Evolutionary conservation across 2,329 filamentous ascomycete genomes (phyloP), one percentile per base, ranked within the genome.

Genomic region (Fusarium xylarioides): DNA sequence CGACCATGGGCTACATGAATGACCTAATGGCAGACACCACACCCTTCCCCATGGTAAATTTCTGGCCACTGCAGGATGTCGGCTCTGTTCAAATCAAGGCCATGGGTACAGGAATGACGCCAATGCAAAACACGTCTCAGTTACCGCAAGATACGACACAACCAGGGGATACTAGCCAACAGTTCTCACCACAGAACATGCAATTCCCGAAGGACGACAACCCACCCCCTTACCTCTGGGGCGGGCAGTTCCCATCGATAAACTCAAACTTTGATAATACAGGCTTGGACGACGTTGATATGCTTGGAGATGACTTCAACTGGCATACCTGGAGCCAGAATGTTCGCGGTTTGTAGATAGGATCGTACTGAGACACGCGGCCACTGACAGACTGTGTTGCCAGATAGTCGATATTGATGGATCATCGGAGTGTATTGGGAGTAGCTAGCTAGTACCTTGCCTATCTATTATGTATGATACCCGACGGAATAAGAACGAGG

Each of bases 291-390:
- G 80, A 83, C 30, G 74, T 81, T 47, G 84, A 84, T 40, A 82
- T 84, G 76, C 74, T 83, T 65, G 83, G 84, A 4, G 80, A 81
- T 6, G 81, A 83, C 11, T 86, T 87, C 65, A 82, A 86, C 70
- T 87, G 86, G 86, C 83, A 86, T 54, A 83, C 83, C 62, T 87
- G 85, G 83, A 84, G 83, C 63, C 81, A 85, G 62, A 84, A 76
- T 70, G 80, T 85, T 47, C 80, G 80, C 34, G 82, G 82, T 1
- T 66, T 84, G 61, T 83, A 83, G 74, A 80, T 82, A 75, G 80
- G 77, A 53, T 76, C 71, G 68, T 70, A 2, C 75, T 77, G 44
- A 71, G 75, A 43, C 40, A 64, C 65, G 34, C 79, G 78, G 77
- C 77, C 57, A 70, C 56, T 43, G 26, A 58, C 35, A 37, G 44